phyloP scores from a whole-genome alignment of 2,329 filamentous ascomycete species.

The Rutstroemia sp. region DNA sequence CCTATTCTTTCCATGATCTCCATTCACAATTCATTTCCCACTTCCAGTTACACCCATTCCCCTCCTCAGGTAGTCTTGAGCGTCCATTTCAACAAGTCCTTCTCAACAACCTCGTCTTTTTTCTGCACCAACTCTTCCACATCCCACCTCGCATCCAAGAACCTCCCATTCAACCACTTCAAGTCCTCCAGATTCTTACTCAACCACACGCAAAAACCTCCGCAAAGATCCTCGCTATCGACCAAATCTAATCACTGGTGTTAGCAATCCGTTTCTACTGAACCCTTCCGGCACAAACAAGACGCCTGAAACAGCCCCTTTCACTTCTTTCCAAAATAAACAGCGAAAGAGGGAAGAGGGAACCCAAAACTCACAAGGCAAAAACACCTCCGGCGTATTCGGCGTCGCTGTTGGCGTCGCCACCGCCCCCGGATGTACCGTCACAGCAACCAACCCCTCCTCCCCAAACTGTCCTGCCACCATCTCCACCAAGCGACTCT shows the following conservation, averaged over 20 bases:
- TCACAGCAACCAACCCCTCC: constrained; percentile 1
- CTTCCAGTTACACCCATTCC: too few species aligned
- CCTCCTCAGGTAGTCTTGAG: constrained; percentile 2
- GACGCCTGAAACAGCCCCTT: too few species aligned
- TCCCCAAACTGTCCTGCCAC: neutral
- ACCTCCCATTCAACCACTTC: constrained; percentile 9
- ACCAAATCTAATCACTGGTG: neutral
- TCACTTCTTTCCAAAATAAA: neutral
- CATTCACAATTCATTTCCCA: too few species aligned
- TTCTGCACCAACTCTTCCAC: constrained; percentile 1
- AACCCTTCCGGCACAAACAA: neutral
- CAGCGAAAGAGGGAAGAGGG: neutral
- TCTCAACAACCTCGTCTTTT: constrained; percentile 3
- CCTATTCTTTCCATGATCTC: too few species aligned
- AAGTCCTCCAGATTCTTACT: constrained; percentile 4
- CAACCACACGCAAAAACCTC: constrained; percentile 7
- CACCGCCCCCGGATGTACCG: constrained; percentile 5
- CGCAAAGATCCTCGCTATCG: constrained; percentile 7
- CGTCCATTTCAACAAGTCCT: constrained; percentile 6
- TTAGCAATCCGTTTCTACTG: neutral
- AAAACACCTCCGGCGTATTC: constrained; percentile 5
- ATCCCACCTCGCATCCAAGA: constrained; percentile 8
- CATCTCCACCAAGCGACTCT: constrained; percentile 7
- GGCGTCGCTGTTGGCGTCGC: neutral
- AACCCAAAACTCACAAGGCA: constrained; percentile 2